Evolutionary conservation across 805 yeast genomes (phyloP), one percentile per base, ranked within the genome.

Genomic region (Huiozyma sinensis): DNA sequence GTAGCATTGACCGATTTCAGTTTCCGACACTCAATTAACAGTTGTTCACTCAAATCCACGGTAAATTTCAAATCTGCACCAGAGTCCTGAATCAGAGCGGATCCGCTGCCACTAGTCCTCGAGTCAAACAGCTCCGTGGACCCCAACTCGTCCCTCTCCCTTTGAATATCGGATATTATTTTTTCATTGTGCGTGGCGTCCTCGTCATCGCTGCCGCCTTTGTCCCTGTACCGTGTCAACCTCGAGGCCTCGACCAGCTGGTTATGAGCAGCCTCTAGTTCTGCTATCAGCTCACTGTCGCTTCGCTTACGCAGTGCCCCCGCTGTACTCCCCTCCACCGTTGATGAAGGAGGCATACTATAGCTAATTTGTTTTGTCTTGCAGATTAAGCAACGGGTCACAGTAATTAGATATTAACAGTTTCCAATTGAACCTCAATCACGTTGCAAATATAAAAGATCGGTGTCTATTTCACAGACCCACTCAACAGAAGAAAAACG

Each of bases 31-130:
- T 84, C 87, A 38, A 73, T 65, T 12, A 83, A 68, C 49, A 83
- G 64, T 45, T 81, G 81, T 53, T 83, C 90, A 63, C 86, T 79
- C 44, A 83, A 61, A 4, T 83, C 86, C 46, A 82, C 82, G 11
- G 82, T 78, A 56, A 83, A 83, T 55, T 77, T 76, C 67, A 81
- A 76, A 47, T 82, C 84, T 50, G 77, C 77, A 45, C 56, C 36
- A 47, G 46, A 40, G n/a, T 33, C 34, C 6, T 39, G 50, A 29
- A 50, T 48, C 10, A 55, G 41, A 5, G 52, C 56, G n/a, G 68
- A 67, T 10, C 55, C 45, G 5, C 47, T 41, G 33, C 57, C 34
- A 27, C 30, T 43, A 1, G 12, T 24, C 11, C 28, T 50, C 27
- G 55, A 54, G 8, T 57, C 49, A 45, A 55, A 58, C 37, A 54